Percentiles rank a stretch among this genome's conserved stretches.
Evolutionary conservation across 1,139 yeast species (phyloP).

Genomic region (Zygosaccharomyces sapae): DNA sequence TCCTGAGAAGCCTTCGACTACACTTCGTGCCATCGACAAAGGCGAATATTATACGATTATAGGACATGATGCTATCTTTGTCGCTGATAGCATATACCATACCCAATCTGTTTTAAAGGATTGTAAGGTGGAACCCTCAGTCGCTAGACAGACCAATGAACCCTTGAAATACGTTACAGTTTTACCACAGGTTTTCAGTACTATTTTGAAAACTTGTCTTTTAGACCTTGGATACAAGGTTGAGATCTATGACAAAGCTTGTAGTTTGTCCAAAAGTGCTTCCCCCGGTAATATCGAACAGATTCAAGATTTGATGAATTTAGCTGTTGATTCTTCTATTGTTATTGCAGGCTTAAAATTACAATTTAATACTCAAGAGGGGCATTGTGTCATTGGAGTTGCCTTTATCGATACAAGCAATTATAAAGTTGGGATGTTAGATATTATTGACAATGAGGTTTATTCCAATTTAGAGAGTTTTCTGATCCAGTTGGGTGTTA

Average conservation of each 20-base stretch:
- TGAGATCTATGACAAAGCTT: constrained; percentile 62
- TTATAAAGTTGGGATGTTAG: constrained; percentile 63
- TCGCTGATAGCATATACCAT: constrained; percentile 79
- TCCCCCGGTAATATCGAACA: constrained; percentile 89
- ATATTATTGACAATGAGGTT: constrained; percentile 82
- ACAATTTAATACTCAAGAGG: constrained; percentile 40
- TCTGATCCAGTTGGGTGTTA: constrained; percentile 81
- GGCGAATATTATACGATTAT: constrained; percentile 75
- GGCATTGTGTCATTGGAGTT: constrained; percentile 61
- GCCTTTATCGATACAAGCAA: constrained; percentile 74
- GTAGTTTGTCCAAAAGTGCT: constrained; percentile 60
- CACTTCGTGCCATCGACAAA: constrained; percentile 67
- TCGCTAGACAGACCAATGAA: constrained; percentile 36
- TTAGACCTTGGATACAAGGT: constrained; percentile 70
- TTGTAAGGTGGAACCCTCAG: constrained; percentile 37
- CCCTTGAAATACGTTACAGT: constrained; percentile 68
- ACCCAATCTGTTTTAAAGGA: constrained; percentile 76
- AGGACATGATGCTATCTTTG: constrained; percentile 70
- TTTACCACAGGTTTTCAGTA: constrained; percentile 67
- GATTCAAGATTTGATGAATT: constrained; percentile 66
- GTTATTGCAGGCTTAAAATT: constrained; percentile 72
- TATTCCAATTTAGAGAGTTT: constrained; percentile 82
- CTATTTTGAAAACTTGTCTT: constrained; percentile 61
- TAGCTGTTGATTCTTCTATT: constrained; percentile 55
- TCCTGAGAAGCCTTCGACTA: constrained; percentile 45